phyloP scores from a whole-genome alignment of 2,329 filamentous ascomycete genomes.

The Fusarium dlaminii region DNA sequence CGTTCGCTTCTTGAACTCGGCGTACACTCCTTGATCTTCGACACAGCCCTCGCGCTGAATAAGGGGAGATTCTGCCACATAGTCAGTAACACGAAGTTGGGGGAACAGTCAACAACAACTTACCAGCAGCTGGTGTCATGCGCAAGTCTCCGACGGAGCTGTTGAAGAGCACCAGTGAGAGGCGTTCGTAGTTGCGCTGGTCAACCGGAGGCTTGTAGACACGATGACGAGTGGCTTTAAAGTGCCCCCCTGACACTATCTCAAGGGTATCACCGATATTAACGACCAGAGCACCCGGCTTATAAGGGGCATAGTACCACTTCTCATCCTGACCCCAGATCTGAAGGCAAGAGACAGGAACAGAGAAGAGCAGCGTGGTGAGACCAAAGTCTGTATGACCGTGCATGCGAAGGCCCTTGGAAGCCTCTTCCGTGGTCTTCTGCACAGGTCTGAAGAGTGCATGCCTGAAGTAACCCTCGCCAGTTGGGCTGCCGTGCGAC shows the following conservation, averaged over 20 bases:
- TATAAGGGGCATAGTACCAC: constrained; percentile 36
- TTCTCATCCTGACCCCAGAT: constrained; percentile 34
- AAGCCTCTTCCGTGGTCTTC: constrained; percentile 28
- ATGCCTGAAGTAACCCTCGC: constrained; percentile 35
- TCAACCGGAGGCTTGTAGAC: constrained; percentile 31
- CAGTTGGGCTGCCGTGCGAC: constrained; percentile 34
- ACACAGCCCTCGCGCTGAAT: constrained; percentile 53
- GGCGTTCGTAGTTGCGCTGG: constrained; percentile 48
- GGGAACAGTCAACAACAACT: background rate
- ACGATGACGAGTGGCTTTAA: constrained; percentile 33
- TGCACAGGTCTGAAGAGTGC: constrained; percentile 30
- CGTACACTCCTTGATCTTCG: constrained; percentile 55
- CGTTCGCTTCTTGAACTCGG: constrained; percentile 55
- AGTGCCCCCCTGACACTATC: constrained; percentile 33
- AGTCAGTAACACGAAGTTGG: background rate
- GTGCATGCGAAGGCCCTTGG: constrained; percentile 35
- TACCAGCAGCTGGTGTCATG: constrained; percentile 50
- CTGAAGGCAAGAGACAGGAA: constrained; percentile 33
- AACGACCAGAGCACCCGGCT: constrained; percentile 33
- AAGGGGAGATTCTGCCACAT: constrained; percentile 38
- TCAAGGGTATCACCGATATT: constrained; percentile 35
- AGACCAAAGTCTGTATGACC: constrained; percentile 32
- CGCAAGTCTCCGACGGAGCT: constrained; percentile 55
- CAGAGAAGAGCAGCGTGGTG: constrained; percentile 26
- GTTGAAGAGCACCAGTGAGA: constrained; percentile 57